Base-by-base conservation (phyloP, 2,329 filamentous ascomycete species). In the Monosporascus sp. region DNA sequence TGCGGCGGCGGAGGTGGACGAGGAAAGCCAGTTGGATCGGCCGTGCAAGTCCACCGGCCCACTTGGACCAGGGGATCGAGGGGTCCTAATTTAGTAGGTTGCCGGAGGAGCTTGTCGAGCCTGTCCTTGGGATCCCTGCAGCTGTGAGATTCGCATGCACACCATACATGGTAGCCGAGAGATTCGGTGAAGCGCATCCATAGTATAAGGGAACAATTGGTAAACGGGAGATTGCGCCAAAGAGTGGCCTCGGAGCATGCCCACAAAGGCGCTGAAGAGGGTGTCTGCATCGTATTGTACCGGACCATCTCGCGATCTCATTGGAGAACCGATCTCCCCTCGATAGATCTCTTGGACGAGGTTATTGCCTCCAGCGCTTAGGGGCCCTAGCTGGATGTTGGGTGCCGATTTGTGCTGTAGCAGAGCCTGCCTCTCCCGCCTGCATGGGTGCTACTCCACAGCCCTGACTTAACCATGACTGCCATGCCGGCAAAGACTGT, bases 1-100 rank as follows among this genome's bases (percentile, higher is more conserved):
- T 31, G 43, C 55, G 52, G 59, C 54, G 57, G 57, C 55, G 57
- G 55, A 56, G 55, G 51, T 51, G 55, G 52, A 55, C 47, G 58
- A 46, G 44, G 40, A 54, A 47, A 46, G 51, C 53, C 49, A 55
- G 53, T 47, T 46, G 43, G 43, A 46, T 26, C 43, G 43, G 43
- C 43, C 43, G 43, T 24, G 15, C 24, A 26, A 24, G 5, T 28
- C 43, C 43, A 46, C 43, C 24, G 26, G 5, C 24, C 43, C 24
- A 22, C n/a, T 46, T 17, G 43, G 5, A 24, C 15, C 43, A 46
- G 22, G 43, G 43, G 11, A 26, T 28, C 15, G 11, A 31, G 22
- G n/a, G 43, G 31, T 46, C 43, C 43, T 46, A 46, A 46, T 46
- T 46, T 31, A 46, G 43, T 5, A 46, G 24, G 43, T 46, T 46